Evolutionary conservation across 2,329 filamentous ascomycete genomes (phyloP), one percentile per base, ranked within the genome.

Genomic region (Xylariaceae sp.): DNA sequence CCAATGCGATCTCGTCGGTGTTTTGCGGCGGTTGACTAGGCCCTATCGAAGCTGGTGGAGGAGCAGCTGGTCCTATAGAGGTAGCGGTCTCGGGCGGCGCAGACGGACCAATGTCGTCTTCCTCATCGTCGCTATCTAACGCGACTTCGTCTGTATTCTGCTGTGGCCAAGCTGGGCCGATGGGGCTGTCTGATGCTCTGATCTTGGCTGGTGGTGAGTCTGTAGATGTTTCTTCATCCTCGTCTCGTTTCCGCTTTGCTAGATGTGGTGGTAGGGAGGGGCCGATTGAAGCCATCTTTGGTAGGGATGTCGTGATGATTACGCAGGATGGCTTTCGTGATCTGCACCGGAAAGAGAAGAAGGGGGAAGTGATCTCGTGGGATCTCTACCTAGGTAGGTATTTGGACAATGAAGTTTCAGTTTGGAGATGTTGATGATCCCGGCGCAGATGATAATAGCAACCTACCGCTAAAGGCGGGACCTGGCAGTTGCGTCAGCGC

Each of bases 231-330:
- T 73, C 70, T 44, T 76, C 69, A 39, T 76, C 73, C 5, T 73
- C 61, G 5, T 74, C 77, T 63, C 81, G 81, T 63, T 85, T 86
- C 63, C 83, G 78, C 68, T 86, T 86, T 33, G 81, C 66, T 40
- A 87, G 77, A 56, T 88, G 83, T 5, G 87, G 78, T 12, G 89
- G 88, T 19, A 91, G 69, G 54, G 84, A 76, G 13, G 89, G 88
- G 5, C 88, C 87, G 64, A 89, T 84, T 33, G 82, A 83, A 46
- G 84, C 74, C 86, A 89, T 89, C 4, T 38, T 38, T 9, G 10
- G 34, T 14, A 28, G 22, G 22, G 16, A 38, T 38, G 34, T 38
- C 34, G 34, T 16, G 16, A 36, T 36, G 33, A 10, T 36, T 10
- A 36, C 10, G 33, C 33, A 10, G 33, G 33, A 36, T 10, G 33